Base-by-base conservation (phyloP, 768 basidiomycete species). In the Xanthoconium stramineum region DNA sequence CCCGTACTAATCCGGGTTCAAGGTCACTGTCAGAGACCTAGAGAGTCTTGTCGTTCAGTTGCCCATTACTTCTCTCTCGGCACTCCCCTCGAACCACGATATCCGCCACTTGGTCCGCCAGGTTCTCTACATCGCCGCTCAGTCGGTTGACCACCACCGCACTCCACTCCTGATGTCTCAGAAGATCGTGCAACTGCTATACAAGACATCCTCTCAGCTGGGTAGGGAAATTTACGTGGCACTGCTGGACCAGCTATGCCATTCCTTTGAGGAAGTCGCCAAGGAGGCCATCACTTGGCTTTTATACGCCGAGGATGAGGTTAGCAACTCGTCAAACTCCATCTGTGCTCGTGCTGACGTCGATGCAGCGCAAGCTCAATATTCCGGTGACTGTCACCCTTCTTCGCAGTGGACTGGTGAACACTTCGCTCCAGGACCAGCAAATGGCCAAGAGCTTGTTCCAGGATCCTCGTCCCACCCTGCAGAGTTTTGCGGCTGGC, bases 231-330 rank as follows among this genome's bases (percentile, higher is more conserved):
- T 97, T 11, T 99, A 94, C 69, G 94, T 94, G 38, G 83, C 87
- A 43, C 76, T 99, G 44, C 76, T 99, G 14, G 89, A 94, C 56
- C 88, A 93, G 59, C 76, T 99, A 40, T 98, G 97, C 69, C 85
- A 86, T 58, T 77, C 85, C 15, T 95, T 94, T 59, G 86, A 91
- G 62, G 92, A 96, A 61, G 96, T 98, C 44, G 91, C 89, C 17
- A 94, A 94, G 71, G 97, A 99, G 74, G 97, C 96, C 7, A 89
- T 94, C 48, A 91, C 90, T 2, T 99, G 97, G 97, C 77, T 99
- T 47, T 75, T 98, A 44, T 97, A 94, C 68, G 91, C 97, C 5
- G 95, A 98, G 68, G 97, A 99, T 68, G 91, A 95, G 76, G 94
- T 94, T 53, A 53, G 84, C 76, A 6, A 12, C 44, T 35, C 28